Evolutionary conservation across 192 early-diverging fungal genomes (phyloP).

Genomic region (Coemansia sp.): DNA sequence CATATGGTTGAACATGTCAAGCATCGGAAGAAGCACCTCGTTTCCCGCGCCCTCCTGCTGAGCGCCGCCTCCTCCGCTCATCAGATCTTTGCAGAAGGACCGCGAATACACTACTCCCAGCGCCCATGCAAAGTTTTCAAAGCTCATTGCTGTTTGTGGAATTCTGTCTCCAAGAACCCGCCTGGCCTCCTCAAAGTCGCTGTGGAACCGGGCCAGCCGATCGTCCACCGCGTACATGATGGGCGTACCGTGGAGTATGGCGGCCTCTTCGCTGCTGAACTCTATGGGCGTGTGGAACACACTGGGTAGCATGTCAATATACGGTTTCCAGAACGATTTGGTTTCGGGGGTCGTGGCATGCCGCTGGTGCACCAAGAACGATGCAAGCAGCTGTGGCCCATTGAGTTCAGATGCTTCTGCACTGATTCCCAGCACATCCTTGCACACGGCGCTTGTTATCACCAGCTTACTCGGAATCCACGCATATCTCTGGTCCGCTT

Average conservation of each 20-base stretch:
- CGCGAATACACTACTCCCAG: conserved; percentile 59
- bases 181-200: conserved; percentile 17
- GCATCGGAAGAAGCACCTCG: conserved; percentile 61
- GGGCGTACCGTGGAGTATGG: conserved; percentile 58
- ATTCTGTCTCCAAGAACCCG: neutral
- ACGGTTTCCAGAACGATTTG: conserved; percentile 62
- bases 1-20: conserved; percentile 69
- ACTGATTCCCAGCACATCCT: conserved; percentile 18
- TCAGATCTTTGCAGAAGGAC: conserved; percentile 60
- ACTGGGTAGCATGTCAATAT: conserved; percentile 60
- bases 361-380: conserved; percentile 59
- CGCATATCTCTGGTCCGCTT: conserved; percentile 49
- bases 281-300: conserved; percentile 59
- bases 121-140: conserved; percentile 64
- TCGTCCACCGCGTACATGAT: conserved; percentile 52
- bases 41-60: conserved; percentile 10
- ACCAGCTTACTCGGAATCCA: conserved; percentile 57
- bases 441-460: conserved; percentile 56
- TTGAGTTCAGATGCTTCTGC: conserved; percentile 14
- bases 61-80: conserved; percentile 38
- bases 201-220: conserved; percentile 41
- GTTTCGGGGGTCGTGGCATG: neutral
- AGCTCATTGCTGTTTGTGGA: conserved; percentile 23
- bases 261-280: conserved; percentile 55
- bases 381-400: conserved; percentile 50